Percentiles rank a stretch among this genome's conserved stretches.
Evolutionary conservation across 75 land plant genomes (phyloP).

Genomic region (Pinus taeda): DNA sequence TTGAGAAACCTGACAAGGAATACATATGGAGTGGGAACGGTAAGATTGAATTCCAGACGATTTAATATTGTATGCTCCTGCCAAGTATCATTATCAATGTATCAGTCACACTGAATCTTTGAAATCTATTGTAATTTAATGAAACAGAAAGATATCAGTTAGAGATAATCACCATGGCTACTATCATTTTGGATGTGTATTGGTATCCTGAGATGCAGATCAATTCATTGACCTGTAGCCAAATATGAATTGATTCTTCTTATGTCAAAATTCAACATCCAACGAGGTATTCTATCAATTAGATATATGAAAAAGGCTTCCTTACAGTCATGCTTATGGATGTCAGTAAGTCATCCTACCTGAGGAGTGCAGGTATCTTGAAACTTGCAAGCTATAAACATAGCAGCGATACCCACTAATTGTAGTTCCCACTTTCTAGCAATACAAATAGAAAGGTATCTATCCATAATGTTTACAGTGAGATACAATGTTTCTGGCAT

Average conservation of each 20-base stretch:
- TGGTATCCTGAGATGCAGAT: conserved; percentile 68
- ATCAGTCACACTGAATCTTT: neutral
- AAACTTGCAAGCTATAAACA: conserved; percentile 84
- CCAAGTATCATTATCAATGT: neutral
- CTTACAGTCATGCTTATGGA: neutral
- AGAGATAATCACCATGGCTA: conserved; percentile 49
- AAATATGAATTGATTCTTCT: neutral
- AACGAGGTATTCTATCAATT: too few relatives aligned
- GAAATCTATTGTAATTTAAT: neutral
- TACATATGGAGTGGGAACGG: conserved; percentile 84
- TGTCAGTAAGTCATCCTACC: conserved; percentile 18
- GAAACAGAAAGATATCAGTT: too few relatives aligned
- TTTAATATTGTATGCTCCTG: conserved; percentile 71
- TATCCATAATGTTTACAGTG: conserved; percentile 66
- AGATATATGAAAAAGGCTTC: neutral
- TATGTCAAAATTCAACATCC: neutral
- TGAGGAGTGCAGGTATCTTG: conserved; percentile 91
- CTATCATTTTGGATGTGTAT: conserved; percentile 58
- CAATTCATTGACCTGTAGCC: conserved; percentile 63
- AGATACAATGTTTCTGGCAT: conserved; percentile 87
- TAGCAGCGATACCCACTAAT: conserved; percentile 73
- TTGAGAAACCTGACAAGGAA: conserved; percentile 81
- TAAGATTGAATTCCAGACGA: conserved; percentile 71
- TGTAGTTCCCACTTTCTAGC: conserved; percentile 65
- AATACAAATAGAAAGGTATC: conserved; percentile 47